A percentile compares a stretch with the other conserved stretches of the same genome.
phyloP scores from a whole-genome alignment of 2,329 filamentous ascomycete genomes.

The Alternaria conjuncta region DNA sequence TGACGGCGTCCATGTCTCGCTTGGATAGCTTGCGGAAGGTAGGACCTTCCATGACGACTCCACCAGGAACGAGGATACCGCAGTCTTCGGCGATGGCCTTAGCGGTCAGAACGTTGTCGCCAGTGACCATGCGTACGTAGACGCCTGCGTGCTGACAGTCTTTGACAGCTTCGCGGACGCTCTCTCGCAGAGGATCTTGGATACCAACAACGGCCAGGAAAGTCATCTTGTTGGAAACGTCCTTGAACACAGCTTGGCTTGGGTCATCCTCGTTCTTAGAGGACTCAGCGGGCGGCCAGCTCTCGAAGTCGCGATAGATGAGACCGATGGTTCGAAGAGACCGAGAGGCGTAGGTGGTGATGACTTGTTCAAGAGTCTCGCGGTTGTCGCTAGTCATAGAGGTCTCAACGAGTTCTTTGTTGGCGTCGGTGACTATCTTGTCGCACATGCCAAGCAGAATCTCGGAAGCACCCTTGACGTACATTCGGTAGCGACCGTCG shows the following conservation, averaged over 20 bases:
- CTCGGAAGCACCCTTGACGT: conserved; percentile 60
- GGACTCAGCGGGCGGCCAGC: conserved; percentile 74
- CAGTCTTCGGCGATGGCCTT: conserved; percentile 80
- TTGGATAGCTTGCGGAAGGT: conserved; percentile 75
- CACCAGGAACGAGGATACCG: conserved; percentile 74
- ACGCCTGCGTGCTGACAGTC: conserved; percentile 79
- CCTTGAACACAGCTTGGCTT: conserved; percentile 69
- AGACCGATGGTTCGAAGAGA: conserved; percentile 86
- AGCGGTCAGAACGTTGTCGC: conserved; percentile 80
- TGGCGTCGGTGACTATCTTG: conserved; percentile 64
- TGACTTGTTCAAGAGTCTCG: conserved; percentile 68
- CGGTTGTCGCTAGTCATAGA: conserved; percentile 64
- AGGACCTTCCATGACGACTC: conserved; percentile 78
- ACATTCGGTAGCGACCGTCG: conserved; percentile 63
- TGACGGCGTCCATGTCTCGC: conserved; percentile 61
- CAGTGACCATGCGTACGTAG: conserved; percentile 83
- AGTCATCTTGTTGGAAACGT: conserved; percentile 74
- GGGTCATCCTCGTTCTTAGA: conserved; percentile 66
- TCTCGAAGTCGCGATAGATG: conserved; percentile 81
- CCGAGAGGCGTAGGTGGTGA: conserved; percentile 77
- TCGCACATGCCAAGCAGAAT: conserved; percentile 58
- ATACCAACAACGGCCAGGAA: conserved; percentile 80
- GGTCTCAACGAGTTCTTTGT: conserved; percentile 61
- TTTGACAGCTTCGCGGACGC: conserved; percentile 75
- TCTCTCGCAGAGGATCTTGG: conserved; percentile 77